Base-by-base conservation (phyloP, 768 basidiomycete species). In the Lentinula sp. region DNA sequence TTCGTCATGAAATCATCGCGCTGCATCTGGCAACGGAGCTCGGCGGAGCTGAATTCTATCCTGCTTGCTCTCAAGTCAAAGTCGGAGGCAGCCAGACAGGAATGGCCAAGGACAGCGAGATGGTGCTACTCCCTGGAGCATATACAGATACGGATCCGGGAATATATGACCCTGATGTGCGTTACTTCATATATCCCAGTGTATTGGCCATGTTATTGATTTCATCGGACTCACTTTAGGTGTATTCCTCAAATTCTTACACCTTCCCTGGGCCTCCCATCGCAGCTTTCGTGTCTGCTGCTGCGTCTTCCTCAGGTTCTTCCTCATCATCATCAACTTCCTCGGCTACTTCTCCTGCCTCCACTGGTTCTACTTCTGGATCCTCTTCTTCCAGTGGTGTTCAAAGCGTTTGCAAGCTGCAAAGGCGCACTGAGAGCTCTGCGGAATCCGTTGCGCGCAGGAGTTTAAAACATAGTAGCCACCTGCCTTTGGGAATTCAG, bases 11-110 rank as follows among this genome's bases (percentile, higher is more conserved):
- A 70, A 87, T 92, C 71, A 87, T 92, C 70, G 86, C 87, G 8
- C 80, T 91, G 11, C 90, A 91, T 67, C 78, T 85, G 50, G 89
- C 80, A 3, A 76, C 68, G 21, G 63, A 65, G 3, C 8, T 67
- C 15, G 84, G 84, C 4, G 87, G 87, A n/a, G 90, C 88, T 0
- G 91, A 93, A 72, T 93, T 92, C 72, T 93, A 93, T 69, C 85
- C 88, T 0, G 81, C 83, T 34, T 93, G 91, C 70, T 76, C 81
- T 3, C 80, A 85, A 71, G 69, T 88, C 64, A 73, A 68, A 42
- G 69, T 91, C 39, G 72, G 77, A 1, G 88, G 89, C 7, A 78
- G 73, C 51, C 79, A 78, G 46, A 78, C 77, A 1, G 85, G 81
- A 11, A 69, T 62, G 2, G 84, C 87, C 3, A 65, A 69, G 0